Base-by-base conservation (phyloP, 140 eudicot genomes). In the Stevia rebaudiana region DNA sequence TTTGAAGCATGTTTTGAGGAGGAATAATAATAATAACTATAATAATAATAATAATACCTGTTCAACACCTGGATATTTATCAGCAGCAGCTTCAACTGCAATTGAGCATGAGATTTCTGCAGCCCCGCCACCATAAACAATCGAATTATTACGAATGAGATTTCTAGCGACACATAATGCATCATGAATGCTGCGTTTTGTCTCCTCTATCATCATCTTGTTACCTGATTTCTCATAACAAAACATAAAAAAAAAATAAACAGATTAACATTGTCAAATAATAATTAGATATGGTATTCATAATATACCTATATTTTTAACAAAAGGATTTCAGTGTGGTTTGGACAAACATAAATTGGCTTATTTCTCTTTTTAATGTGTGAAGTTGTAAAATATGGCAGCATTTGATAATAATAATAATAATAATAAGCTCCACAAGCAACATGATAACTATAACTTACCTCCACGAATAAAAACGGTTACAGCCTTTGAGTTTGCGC, bases 11-110 rank as follows among this genome's bases (percentile, higher is more conserved):
- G 62, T 30, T 24, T 53, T 53, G 55, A n/a, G 6, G 31, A 17
- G 28, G 10, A 36, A n/a, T 19, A 22, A 8, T 18, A 12, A 16
- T 68, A 79, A 28, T 13, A 36, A n/a, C 15, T 17, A 8, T 18
- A 12, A 16, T 68, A 79, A 28, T 13, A 36, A n/a, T 19, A 22
- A 8, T 18, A 12, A 16, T 68, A 79, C 98, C 98, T 92, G 99
- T 73, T 94, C 99, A 67, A 94, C 99, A 42, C 99, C 99, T 6
- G 99, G 99, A 77, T 83, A 70, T 71, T 72, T 89, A 81, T 94
- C 99, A 74, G 99, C 99, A 59, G 97, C 99, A 52, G 99, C 88
- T 64, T 94, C 99, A 8, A 94, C 99, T 63, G 99, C 99, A 73
- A 94, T 72, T 56, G 99, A 94, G 79, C 97, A 88, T 48, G 99